phyloP scores from a whole-genome alignment of 495 filamentous ascomycete species.

The Podospora pseudocomata region DNA sequence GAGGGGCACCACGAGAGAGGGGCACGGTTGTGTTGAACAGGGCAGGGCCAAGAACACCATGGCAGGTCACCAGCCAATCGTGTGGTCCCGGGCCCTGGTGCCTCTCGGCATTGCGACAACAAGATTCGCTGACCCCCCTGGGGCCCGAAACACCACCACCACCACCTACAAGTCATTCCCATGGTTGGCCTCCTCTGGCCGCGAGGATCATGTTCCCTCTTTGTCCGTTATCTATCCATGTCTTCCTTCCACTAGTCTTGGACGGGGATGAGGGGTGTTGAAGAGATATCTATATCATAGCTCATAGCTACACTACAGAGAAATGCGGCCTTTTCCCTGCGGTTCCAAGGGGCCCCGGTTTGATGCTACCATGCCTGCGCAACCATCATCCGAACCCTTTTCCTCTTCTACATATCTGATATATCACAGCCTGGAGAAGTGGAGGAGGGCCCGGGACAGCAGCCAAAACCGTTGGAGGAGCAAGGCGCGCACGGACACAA shows the following conservation, averaged over 20 bases:
- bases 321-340: background rate
- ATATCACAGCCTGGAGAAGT: background rate
- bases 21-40: background rate
- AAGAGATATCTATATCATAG: no score
- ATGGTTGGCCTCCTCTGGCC: slow-evolving; percentile 2
- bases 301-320: no score
- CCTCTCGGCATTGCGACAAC: background rate
- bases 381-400: slow-evolving; percentile 6
- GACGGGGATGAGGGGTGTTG: background rate
- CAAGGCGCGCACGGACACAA: background rate
- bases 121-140: slow-evolving; percentile 5
- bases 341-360: background rate
- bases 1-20: background rate
- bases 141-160: slow-evolving; percentile 8
- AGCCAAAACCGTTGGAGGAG: background rate
- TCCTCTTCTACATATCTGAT: background rate
- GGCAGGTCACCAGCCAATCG: background rate
- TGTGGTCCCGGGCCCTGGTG: background rate
- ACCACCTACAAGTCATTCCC: background rate
- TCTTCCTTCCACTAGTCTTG: background rate
- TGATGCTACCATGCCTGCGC: slow-evolving; percentile 1
- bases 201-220: background rate
- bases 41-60: background rate
- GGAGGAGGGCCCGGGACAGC: background rate
- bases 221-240: background rate